Evolutionary conservation across 331 rosid species (phyloP), one percentile per base, ranked within the genome.

Genomic region (Acacia concinna): DNA sequence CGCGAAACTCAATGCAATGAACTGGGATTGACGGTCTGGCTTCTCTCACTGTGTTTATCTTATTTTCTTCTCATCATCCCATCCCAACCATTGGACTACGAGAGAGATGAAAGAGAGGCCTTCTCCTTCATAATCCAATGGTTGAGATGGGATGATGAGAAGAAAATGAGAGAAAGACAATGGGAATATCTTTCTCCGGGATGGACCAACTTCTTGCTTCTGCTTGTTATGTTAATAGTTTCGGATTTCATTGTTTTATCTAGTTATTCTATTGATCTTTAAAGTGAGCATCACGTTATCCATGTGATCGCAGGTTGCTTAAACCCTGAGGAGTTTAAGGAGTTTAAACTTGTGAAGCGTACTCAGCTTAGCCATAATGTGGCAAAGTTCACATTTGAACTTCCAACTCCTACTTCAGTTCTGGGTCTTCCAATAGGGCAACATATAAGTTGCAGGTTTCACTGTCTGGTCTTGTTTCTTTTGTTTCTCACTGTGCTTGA

Each of bases 341-440:
- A 86, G 65, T 96, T 90, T 78, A 96, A 93, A 85, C 97, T 93
- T 79, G 90, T 87, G 68, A 91, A 90, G 86, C 93, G 91, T 21
- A 32, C 76, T 9, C 96, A 91, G 68, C 84, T 96, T 87, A 96
- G 99, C 91, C 99, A 96, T 81, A 93, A 96, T 88, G 99, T 93
- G 71, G 99, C 99, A 8, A 96, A 91, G 85, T 96, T 96, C 87
- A 93, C 72, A 64, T 96, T 96, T 88, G 87, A 40, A 67, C 99
- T 96, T 72, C 97, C 93, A 9, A 84, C 86, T 75, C 87, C 98
- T 70, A 89, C 94, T 79, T 89, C 98, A 62, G 88, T 89, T 75
- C 82, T 96, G 87, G 98, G 99, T 59, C 99, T 96, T 83, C 99
- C 99, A 75, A 96, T 96, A 80, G 99, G 99, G 72, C 98, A 96